Conservation (phyloP, 345 rosid species). For the Bruguiera gymnorhiza region DNA sequence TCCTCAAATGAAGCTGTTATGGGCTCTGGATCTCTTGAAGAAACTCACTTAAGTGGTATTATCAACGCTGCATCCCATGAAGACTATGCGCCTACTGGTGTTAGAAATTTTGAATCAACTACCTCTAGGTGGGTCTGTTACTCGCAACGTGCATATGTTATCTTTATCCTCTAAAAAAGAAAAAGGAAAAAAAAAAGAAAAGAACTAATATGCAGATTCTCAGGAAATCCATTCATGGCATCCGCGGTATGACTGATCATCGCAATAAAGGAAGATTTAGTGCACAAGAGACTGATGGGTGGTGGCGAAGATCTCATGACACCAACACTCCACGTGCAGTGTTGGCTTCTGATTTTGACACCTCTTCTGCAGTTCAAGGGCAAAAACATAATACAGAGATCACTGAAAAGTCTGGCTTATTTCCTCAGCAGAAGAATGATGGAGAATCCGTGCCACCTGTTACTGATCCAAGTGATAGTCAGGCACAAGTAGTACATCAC, state of each 20-base stretch:
- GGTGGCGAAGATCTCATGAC: constrained; percentile 45
- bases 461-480: constrained; percentile 49
- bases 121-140: constrained; percentile 54
- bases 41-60: constrained; percentile 28
- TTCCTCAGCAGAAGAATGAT: constrained; percentile 36
- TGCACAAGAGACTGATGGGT: constrained; percentile 52
- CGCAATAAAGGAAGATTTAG: constrained; percentile 51
- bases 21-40: constrained; percentile 34
- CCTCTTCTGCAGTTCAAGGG: constrained; percentile 28
- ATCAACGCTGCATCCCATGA: constrained; percentile 30
- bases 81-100: constrained; percentile 37
- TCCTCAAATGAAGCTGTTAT: constrained; percentile 36
- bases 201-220: constrained; percentile 31
- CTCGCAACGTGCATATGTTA: constrained; percentile 18
- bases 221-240: constrained; percentile 68
- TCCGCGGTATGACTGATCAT: constrained; percentile 51
- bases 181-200: background rate
- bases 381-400: constrained; percentile 31
- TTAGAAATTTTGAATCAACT: constrained; percentile 36
- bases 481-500: constrained; percentile 41
- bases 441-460: constrained; percentile 37
- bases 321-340: constrained; percentile 31
- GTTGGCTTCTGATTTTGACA: constrained; percentile 37
- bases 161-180: constrained; percentile 10
- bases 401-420: constrained; percentile 32